Base-by-base conservation (phyloP, 2,329 filamentous ascomycete species). In the Colletotrichum camelliae region DNA sequence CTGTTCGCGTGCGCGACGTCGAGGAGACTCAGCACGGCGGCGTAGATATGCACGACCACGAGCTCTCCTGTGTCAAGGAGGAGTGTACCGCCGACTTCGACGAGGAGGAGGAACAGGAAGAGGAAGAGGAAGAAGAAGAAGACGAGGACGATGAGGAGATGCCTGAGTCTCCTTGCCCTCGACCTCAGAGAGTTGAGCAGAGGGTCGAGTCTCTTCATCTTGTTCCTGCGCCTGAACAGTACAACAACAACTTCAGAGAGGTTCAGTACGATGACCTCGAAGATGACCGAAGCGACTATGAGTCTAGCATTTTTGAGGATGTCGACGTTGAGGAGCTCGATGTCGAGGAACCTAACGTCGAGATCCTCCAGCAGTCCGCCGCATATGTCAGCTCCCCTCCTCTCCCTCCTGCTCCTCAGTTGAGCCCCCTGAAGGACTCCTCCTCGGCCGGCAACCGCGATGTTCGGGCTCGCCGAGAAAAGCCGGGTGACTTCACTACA, bases 1-100 rank as follows among this genome's bases (percentile, higher is more conserved):
- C 91, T 1, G 88, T 93, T 24, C 89, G 89, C 35, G 85, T 92
- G 48, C 86, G 87, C 52, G 87, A 90, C 62, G 88, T 89, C 3
- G 87, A 86, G 60, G 88, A 89, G 80, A 89, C 87, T 1, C 80
- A 81, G 7, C 82, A 85, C 31, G 83, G 82, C 2, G 83, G 81
- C 2, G 81, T 84, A 9, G 84, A 83, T 4, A 79, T 85, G 58
- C 69, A 73, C 8, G 83, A 84, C 55, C 62, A 73, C 18, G 83
- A 84, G 21, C 82, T 90, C 4, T 84, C 82, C 7, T 82, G 80
- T 57, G 80, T 84, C 5, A 79, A 81, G 75, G 79, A 77, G 13
- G 73, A 75, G 33, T 75, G 73, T 48, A 75, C 87, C 18, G 87
- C 87, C 15, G 85, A 90, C 5, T 86, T 88, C 21, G 86, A 89